These are phyloP conservation scores for Aureobasidium leucospermi DNA, from an alignment of 2,329 filamentous ascomycete species.

Conservation along the genomic window DNA sequence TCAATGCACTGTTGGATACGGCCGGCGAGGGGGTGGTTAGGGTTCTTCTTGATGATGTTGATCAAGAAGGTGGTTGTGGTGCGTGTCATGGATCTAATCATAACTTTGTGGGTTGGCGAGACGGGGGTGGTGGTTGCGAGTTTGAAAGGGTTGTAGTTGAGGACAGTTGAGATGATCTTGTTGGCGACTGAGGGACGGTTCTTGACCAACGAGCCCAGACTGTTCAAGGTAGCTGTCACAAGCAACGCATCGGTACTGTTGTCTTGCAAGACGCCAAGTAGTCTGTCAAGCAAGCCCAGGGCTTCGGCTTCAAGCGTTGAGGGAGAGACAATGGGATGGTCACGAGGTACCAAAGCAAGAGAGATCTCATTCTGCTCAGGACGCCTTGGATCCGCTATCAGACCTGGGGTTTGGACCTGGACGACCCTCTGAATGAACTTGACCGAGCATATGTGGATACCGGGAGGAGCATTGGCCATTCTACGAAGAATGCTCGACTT, in stretches of 20 bases:
- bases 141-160: constrained; percentile 88
- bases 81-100: constrained; percentile 90
- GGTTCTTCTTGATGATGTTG: constrained; percentile 78
- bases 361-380: constrained; percentile 77
- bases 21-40: constrained; percentile 63
- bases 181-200: constrained; percentile 71
- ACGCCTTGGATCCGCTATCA: constrained; percentile 71
- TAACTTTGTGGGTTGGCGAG: constrained; percentile 70
- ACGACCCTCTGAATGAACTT: constrained; percentile 95
- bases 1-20: constrained; percentile 86
- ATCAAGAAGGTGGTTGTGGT: constrained; percentile 78
- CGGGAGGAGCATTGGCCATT: constrained; percentile 72
- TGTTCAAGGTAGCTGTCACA: constrained; percentile 87
- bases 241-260: constrained; percentile 79
- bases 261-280: constrained; percentile 79
- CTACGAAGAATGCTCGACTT: constrained; percentile 82
- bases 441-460: constrained; percentile 86
- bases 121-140: constrained; percentile 59
- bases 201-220: constrained; percentile 73
- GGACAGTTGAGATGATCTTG: constrained; percentile 75
- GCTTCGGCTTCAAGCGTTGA: constrained; percentile 87
- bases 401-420: constrained; percentile 79
- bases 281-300: constrained; percentile 79
- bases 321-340: constrained; percentile 72
- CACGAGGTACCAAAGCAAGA: constrained; percentile 73